Base-by-base conservation (phyloP, 2,329 filamentous ascomycete genomes). In the Metarhizium rileyi region DNA sequence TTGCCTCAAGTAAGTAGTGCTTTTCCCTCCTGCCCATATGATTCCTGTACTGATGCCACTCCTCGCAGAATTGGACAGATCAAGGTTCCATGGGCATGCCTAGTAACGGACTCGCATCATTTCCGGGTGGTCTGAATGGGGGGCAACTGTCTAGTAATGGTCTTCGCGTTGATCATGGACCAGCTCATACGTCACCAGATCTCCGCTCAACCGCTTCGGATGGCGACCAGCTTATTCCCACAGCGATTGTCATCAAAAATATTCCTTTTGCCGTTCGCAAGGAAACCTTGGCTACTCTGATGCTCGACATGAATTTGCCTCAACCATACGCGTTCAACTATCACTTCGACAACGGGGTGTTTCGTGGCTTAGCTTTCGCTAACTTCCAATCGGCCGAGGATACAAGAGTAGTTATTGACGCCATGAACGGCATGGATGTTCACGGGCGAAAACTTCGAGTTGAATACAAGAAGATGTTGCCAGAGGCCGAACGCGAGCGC, bases 401-500 rank as follows among this genome's bases (percentile, higher is more conserved):
- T 67, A 98, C 93, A 0, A 86, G 87, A 12, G 78, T 85, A 46
- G 93, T 97, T 46, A 98, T 98, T 54, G 86, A 95, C 51, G 79
- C 85, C 47, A 86, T 98, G 77, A 98, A 98, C 63, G 90, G 95
- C 59, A 86, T 96, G 67, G 93, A 97, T 62, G 80, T 98, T 8
- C 90, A 95, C 64, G 93, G 93, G 43, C 81, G 93, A 53, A 97
- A 97, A 71, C 73, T 98, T 57, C 80, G 93, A 45, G 93, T 98
- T 25, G 93, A 98, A 68, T 98, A 97, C 73, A 98, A 98, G 77
- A 97, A 97, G 73, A 97, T 98, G 93, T 79, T 98, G 5, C 93
- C 93, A 1, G 81, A 94, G 56, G 88, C 90, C 28, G 93, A 97
- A 68, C 81, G 93, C 47, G 93, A 98, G 69, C 81, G 93, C 38